These are phyloP conservation scores for Rhododendron simsii DNA, from an alignment of 148 eudicot genomes.

Conservation along the genomic window DNA sequence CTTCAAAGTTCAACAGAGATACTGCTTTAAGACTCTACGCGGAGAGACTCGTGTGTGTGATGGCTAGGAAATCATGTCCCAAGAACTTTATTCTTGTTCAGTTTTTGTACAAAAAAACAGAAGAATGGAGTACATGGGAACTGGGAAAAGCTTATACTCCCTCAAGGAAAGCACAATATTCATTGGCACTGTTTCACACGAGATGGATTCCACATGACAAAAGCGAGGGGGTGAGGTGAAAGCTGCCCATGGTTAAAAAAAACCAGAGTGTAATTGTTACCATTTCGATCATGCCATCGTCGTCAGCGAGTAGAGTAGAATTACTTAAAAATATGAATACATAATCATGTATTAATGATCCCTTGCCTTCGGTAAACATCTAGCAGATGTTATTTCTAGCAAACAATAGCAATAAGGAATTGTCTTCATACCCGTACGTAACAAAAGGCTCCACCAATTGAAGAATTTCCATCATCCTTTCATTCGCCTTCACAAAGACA, in stretches of 20 bases:
- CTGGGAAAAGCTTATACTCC: not conserved
- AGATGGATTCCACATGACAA: not conserved
- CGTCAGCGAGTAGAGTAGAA: not conserved
- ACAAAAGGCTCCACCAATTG: conserved; percentile 83
- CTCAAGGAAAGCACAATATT: not conserved
- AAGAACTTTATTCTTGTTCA: not conserved
- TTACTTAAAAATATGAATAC: not conserved
- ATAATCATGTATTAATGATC: not conserved
- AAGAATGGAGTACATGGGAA: not conserved
- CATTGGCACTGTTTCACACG: not conserved
- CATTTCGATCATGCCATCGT: not conserved
- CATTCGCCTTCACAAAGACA: conserved; percentile 77
- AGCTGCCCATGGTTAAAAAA: not conserved
- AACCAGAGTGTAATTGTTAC: not conserved
- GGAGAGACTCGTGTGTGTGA: not conserved
- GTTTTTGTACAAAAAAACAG: not conserved
- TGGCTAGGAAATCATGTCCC: not conserved
- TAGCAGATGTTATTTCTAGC: not conserved
- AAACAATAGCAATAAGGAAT: not conserved
- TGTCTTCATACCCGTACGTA: conserved; percentile 67
- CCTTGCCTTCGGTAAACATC: not conserved
- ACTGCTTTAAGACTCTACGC: not conserved
- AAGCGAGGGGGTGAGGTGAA: not conserved
- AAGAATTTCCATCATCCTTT: conserved; percentile 53
- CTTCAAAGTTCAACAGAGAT: not conserved